Base-by-base conservation (phyloP, 1,284 basidiomycete genomes). In the Apiotrichum porosum region DNA sequence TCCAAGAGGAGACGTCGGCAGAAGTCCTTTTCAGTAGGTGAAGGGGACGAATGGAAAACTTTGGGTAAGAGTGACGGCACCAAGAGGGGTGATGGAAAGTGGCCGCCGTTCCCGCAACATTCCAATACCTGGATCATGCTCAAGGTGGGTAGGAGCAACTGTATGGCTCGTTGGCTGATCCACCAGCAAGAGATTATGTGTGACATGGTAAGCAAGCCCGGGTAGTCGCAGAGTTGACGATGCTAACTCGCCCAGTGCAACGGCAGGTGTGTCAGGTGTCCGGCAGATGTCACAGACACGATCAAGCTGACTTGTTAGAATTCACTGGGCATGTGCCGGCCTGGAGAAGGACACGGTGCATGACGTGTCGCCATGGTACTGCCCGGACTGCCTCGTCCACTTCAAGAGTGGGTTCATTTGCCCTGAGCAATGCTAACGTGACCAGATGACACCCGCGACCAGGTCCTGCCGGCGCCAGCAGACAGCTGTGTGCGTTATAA, bases 21-120 rank as follows among this genome's bases (percentile, higher is more conserved):
- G 26, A 6, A 12, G 8, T 6, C 6, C 26, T 28, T 28, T 6
- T 28, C 26, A 12, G 26, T 6, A 12, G 26, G 8, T 6, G 8
- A 6, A 28, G 8, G 8, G 5, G n/a, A 17, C 36, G 34, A 36
- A 9, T 18, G 36, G 36, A 14, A 19, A 22, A 37, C 36, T 6
- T 12, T 28, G 6, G 26, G 8, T 12, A 3, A 6, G 17, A 31
- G 34, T 13, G 42, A 44, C 23, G 30, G 30, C 4, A 14, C 14
- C 6, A 95, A 95, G 79, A 83, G 85, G 72, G 94, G 98, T 73
- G 90, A 97, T 51, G 85, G 85, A 32, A 88, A 92, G 70, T 94
- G 91, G 74, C 90, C 91, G 0, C 85, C 92, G 15, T 98, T 97
- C 76, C 78, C 90, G 18, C 19, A 19, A 21, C 23, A 13, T 3